Base-by-base conservation (phyloP, 345 rosid genomes). In the Heritiera fomes region DNA sequence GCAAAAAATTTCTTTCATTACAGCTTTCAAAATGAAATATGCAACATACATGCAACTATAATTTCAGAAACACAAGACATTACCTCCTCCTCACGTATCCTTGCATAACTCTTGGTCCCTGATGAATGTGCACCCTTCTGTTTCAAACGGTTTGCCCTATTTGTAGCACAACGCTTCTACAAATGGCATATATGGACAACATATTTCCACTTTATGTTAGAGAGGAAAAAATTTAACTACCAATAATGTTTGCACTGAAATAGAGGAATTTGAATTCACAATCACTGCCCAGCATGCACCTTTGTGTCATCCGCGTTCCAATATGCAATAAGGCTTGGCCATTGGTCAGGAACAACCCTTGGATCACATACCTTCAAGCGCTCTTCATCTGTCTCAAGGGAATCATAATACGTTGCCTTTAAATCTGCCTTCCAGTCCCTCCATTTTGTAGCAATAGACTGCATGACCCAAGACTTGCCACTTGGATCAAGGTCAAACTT, bases 31-130 rank as follows among this genome's bases (percentile, higher is more conserved):
- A 11, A 11, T n/a, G 17, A 34, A 59, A n/a, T 20, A 56, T 10
- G 70, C 8, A 73, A 18, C 55, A 66, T 0, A 67, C 10, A 45
- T 49, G 20, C 5, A 78, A 61, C 63, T 28, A 75, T 13, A 80
- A 59, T 10, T 65, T 73, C 52, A 71, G 61, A 59, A 55, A 58
- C n/a, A 52, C 5, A 9, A 59, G 43, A 76, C 56, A 45, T 77
- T 77, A 85, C 88, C 88, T 80, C 86, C 75, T 85, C 88, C 79
- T 85, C 88, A 38, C 83, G 79, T 61, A 80, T 59, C 75, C 84
- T 80, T 47, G 88, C 88, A 69, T 62, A 85, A 60, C 88, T 85
- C 80, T 85, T 85, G 40, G 77, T 68, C 60, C 88, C 88, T 20
- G 86, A 47, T 40, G 84, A 56, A 60, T 80, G 88, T 10, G 9